Conservation (phyloP, 176 grass and related monocot species). For the Dendrocalamus sinicus region DNA sequence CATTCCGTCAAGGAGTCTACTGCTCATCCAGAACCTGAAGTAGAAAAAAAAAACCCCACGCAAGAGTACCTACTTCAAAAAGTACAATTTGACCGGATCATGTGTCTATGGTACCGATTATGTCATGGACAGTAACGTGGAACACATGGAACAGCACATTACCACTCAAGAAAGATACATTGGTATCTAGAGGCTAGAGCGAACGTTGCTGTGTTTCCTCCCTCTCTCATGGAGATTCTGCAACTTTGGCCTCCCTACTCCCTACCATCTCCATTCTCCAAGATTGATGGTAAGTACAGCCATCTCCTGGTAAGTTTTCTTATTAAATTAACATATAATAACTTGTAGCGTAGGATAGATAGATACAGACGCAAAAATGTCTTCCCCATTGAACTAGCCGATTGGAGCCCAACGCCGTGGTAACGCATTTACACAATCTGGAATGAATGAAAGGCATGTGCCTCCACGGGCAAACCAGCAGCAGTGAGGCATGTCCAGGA, state of each 20-base stretch:
- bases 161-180: not conserved
- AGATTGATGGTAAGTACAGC: not conserved
- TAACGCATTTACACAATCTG: constrained; percentile 80
- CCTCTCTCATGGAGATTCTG: not conserved
- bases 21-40: not conserved
- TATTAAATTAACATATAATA: constrained; percentile 53
- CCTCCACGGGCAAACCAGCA: constrained; percentile 46
- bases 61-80: too few species aligned
- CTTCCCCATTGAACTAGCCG: constrained; percentile 44
- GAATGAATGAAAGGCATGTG: constrained; percentile 84
- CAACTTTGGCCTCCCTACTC: not conserved
- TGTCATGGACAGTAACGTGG: not conserved
- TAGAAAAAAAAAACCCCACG: too few species aligned
- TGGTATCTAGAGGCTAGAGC: not conserved
- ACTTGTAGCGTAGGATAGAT: constrained; percentile 52
- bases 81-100: not conserved
- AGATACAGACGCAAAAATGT: constrained; percentile 64
- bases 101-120: not conserved
- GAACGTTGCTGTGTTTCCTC: not conserved
- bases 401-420: constrained; percentile 44
- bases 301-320: constrained; percentile 36
- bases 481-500: constrained; percentile 28
- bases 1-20: not conserved
- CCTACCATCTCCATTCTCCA: not conserved
- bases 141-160: not conserved